These are phyloP conservation scores for Nitzschia putrida DNA, from an alignment of 108 stramenopile genomes.

Conservation along the genomic window DNA sequence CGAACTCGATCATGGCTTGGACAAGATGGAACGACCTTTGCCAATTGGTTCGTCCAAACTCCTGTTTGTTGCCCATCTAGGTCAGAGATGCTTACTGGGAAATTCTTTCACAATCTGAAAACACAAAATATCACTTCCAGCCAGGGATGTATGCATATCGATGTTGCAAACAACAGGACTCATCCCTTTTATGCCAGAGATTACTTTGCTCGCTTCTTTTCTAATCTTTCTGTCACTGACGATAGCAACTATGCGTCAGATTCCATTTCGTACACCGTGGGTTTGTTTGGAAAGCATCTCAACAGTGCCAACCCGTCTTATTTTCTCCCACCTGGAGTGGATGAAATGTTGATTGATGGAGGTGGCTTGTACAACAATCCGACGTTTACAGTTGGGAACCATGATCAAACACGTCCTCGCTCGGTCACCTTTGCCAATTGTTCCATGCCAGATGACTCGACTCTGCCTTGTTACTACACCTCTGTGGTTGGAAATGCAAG, in stretches of 20 bases:
- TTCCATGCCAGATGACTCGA: slow-evolving; percentile 23
- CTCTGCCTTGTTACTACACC: slow-evolving; percentile 42
- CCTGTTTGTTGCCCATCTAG: slow-evolving; percentile 52
- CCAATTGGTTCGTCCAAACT: slow-evolving; percentile 53
- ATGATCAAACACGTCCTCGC: background rate
- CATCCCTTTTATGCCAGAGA: slow-evolving; percentile 34
- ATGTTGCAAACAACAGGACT: slow-evolving; percentile 9
- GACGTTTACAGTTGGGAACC: slow-evolving; percentile 11
- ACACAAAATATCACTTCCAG: background rate
- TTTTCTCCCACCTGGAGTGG: slow-evolving; percentile 37
- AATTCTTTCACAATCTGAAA: slow-evolving; percentile 41
- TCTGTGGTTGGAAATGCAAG: slow-evolving; percentile 51
- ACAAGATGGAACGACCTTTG: slow-evolving; percentile 24
- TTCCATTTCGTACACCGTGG: slow-evolving; percentile 51
- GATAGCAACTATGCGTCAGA: too few species aligned
- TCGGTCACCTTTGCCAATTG: slow-evolving; percentile 31
- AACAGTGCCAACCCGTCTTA: slow-evolving; percentile 34
- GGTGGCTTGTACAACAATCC: slow-evolving; percentile 41
- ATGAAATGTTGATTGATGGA: slow-evolving; percentile 44
- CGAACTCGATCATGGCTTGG: slow-evolving; percentile 26
- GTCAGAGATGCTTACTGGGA: slow-evolving; percentile 49
- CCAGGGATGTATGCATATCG: slow-evolving; percentile 44
- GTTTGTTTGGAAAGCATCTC: slow-evolving; percentile 50
- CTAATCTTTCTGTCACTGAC: background rate
- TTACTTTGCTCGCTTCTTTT: slow-evolving; percentile 43